Evolutionary conservation across 2,329 filamentous ascomycete species (phyloP).

Genomic region (Hypoxylon sp.): DNA sequence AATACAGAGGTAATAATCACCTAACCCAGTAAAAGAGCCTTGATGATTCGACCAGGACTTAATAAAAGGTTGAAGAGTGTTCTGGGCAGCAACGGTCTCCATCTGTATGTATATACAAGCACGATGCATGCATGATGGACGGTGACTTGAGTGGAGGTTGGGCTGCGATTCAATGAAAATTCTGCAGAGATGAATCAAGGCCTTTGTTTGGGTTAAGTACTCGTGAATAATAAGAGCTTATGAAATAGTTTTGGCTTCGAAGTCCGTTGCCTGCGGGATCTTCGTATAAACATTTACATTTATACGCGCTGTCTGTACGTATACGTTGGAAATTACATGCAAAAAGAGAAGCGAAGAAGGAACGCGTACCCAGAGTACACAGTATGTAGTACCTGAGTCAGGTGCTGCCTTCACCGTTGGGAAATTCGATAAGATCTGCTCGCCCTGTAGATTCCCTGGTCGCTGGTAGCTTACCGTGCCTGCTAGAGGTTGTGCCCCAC

Average conservation of each 20-base stretch:
- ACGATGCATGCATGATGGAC: conserved; percentile 21
- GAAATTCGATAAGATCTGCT: conserved; percentile 12
- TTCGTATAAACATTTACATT: neutral
- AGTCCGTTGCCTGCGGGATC: neutral
- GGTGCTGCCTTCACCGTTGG: neutral
- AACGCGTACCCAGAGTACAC: neutral
- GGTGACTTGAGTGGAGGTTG: conserved; percentile 37
- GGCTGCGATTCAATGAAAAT: conserved; percentile 36
- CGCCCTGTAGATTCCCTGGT: conserved; percentile 8
- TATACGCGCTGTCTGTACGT: neutral
- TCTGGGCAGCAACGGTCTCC: conserved; percentile 42
- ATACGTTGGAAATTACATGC: too few species aligned
- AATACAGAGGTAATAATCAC: conserved; percentile 26
- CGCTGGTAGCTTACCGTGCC: conserved; percentile 10
- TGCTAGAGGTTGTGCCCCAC: conserved; percentile 4
- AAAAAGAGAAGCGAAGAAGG: neutral
- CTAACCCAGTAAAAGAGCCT: conserved; percentile 38
- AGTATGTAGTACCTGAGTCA: conserved; percentile 2
- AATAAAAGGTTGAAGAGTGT: conserved; percentile 23
- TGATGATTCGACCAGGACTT: conserved; percentile 29
- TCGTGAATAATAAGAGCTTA: neutral
- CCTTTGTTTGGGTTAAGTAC: conserved; percentile 13
- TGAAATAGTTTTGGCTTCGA: neutral
- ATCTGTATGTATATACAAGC: conserved; percentile 27
- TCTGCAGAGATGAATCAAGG: conserved; percentile 18